Base-by-base conservation (phyloP, 495 filamentous ascomycete species). In the Xylaria palmicola region DNA sequence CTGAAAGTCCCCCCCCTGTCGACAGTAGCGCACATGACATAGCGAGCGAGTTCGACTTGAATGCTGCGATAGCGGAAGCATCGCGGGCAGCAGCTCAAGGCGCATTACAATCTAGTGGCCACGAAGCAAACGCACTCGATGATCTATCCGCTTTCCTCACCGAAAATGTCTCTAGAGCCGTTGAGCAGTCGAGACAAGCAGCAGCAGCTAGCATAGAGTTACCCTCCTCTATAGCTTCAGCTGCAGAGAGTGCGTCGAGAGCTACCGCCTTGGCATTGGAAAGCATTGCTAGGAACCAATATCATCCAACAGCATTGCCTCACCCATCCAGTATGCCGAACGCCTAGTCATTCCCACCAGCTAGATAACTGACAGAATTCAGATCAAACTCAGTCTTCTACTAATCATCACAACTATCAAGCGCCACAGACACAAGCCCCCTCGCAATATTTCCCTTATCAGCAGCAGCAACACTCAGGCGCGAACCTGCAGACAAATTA, bases 261-360 rank as follows among this genome's bases (percentile, higher is more conserved):
- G 69, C 69, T 29, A 72, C 69, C 19, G 66, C 68, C 39, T 47
- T 69, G 15, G 69, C 72, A 22, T 57, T 74, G 34, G 64, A 74
- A 55, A 70, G 65, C 52, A 72, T 74, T 30, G 64, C 69, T 36
- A 67, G 68, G 26, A 72, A 68, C 27, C 65, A 72, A 48, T 74
- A 72, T 52, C 72, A 72, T 37, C 72, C 70, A 9, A 71, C 68
- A 0, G 44, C 72, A 40, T 64, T 72, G 9, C 72, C 72, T 19
- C 66, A 68, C 53, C 49, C 66, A n/a, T 56, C 62, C 53, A 61
- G 72, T 74, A 71, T 59, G 72, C 47, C 24, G n/a, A 19, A 5
- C 13, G 24, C 40, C 17, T 19, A 6, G 8, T 52, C 15, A 3
- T 6, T 27, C 12, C 13, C 44, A 10, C 3, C 24, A 37, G 50